Conservation (phyloP, 306 rosid species). For the Betula pendula region DNA sequence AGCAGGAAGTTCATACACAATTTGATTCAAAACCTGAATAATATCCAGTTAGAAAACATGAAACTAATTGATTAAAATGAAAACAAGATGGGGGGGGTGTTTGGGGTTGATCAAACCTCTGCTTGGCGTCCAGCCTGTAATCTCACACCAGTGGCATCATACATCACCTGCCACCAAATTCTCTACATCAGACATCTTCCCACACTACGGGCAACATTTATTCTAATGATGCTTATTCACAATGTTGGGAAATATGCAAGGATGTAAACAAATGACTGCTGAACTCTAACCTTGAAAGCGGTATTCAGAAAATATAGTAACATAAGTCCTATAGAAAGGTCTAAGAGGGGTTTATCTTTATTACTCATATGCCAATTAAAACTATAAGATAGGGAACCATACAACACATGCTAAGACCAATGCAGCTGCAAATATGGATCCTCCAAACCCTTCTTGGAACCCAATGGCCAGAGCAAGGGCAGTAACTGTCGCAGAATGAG, state of each 20-base stretch:
- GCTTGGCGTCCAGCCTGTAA: conserved; percentile 99
- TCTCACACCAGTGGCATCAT: conserved; percentile 99
- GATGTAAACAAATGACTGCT: not conserved
- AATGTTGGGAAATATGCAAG: not conserved
- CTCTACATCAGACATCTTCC: conserved; percentile 38
- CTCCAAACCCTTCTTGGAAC: conserved; percentile 90
- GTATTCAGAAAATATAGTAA: not conserved
- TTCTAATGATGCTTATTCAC: conserved; percentile 21
- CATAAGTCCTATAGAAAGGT: not conserved
- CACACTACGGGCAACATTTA: conserved; percentile 8
- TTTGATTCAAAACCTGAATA: conserved; percentile 85
- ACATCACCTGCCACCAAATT: conserved; percentile 82
- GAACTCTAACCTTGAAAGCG: not conserved
- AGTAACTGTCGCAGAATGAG: conserved; percentile 94
- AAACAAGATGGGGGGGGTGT: conserved; percentile 9
- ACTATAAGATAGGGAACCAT: conserved; percentile 36
- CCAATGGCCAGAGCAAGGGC: conserved; percentile 89
- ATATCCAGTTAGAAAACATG: conserved; percentile 14
- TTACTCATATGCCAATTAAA: not conserved
- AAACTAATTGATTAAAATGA: conserved; percentile 12
- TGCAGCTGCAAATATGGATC: conserved; percentile 72
- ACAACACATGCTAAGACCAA: conserved; percentile 85
- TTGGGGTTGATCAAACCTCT: conserved; percentile 60
- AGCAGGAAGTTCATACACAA: conserved; percentile 93
- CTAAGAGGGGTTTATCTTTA: too few species aligned